Evolutionary conservation across 495 filamentous ascomycete genomes (phyloP), one percentile per base, ranked within the genome.

Genomic region (Cercophora sp.): DNA sequence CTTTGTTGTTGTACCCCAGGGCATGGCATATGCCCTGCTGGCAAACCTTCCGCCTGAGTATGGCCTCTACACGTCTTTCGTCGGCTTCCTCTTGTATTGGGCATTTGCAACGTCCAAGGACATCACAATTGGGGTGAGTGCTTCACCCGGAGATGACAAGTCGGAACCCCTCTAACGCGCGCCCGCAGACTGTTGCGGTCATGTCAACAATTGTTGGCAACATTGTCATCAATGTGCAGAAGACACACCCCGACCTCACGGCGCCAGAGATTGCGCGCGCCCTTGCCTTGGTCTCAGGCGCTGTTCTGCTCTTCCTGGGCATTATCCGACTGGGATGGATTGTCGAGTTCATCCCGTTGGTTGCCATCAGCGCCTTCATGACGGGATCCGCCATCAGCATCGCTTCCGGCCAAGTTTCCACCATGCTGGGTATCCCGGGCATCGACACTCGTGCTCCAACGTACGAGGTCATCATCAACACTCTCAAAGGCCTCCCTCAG

Each of bases 151-250:
- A 39, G 9, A 18, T 5, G 6, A 13, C 6, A 13, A 22, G n/a
- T 13, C 40, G 16, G 6, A 31, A 29, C 15, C 18, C 15, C 5
- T 15, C 34, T 34, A 8, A 44, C 23, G 45, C 55, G 29, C n/a
- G n/a, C n/a, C n/a, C 54, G 43, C 63, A 92, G 87, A 87, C 92
- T 24, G 91, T 96, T 29, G 92, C 92, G 26, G 92, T 97, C 51
- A 87, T 96, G 85, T 98, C 92, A 2, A 93, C 87, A 11, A 70
- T 97, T 39, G 85, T 85, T 2, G 93, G 93, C 32, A 83, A 85
- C 35, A 84, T 95, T 39, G 77, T 96, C 45, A 54, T 69, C 39
- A 65, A 77, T 8, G 85, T 81, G 6, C 61, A 70, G 24, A 66
- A 71, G 20, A 69, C 61, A 25, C 65, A 82, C 35, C 70, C 62